These are phyloP conservation scores for Auriscalpium microsporum DNA, from an alignment of 768 basidiomycete genomes.

Conservation along the genomic window DNA sequence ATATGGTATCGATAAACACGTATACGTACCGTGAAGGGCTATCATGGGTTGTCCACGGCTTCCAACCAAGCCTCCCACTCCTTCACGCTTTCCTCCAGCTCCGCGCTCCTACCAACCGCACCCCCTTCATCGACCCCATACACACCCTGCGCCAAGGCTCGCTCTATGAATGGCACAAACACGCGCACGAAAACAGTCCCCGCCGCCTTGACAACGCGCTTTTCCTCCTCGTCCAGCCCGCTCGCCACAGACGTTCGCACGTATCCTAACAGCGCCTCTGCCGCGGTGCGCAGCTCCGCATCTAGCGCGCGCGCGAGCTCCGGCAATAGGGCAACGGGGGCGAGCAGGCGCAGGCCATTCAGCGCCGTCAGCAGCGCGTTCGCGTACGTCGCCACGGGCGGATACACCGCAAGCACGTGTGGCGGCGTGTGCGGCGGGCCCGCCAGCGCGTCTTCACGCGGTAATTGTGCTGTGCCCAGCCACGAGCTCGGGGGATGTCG, in stretches of 20 bases:
- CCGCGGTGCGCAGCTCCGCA: slow-evolving; percentile 36
- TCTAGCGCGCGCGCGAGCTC: slow-evolving; percentile 47
- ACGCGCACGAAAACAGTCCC: slow-evolving; percentile 52
- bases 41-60: not conserved
- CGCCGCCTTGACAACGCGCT: slow-evolving; percentile 34
- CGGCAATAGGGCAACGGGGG: slow-evolving; percentile 51
- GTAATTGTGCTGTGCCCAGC: slow-evolving; percentile 12
- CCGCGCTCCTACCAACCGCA: slow-evolving; percentile 1
- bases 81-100: slow-evolving; percentile 1
- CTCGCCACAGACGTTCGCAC: slow-evolving; percentile 12
- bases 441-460: slow-evolving; percentile 8
- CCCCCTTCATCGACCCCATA: slow-evolving; percentile 34
- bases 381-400: slow-evolving; percentile 60
- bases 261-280: slow-evolving; percentile 40
- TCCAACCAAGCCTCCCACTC: slow-evolving; percentile 3
- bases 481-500: not conserved
- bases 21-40: no score
- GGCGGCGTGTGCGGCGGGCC: slow-evolving; percentile 56
- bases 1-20: no score
- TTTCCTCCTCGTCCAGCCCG: slow-evolving; percentile 23
- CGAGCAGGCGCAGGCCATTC: slow-evolving; percentile 76
- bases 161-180: slow-evolving; percentile 61
- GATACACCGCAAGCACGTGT: slow-evolving; percentile 59
- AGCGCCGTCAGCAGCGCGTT: slow-evolving; percentile 68
- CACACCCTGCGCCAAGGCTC: slow-evolving; percentile 68